Evolutionary conservation across 1,139 yeast genomes (phyloP).

Genomic region (Eremothecium gossypii): DNA sequence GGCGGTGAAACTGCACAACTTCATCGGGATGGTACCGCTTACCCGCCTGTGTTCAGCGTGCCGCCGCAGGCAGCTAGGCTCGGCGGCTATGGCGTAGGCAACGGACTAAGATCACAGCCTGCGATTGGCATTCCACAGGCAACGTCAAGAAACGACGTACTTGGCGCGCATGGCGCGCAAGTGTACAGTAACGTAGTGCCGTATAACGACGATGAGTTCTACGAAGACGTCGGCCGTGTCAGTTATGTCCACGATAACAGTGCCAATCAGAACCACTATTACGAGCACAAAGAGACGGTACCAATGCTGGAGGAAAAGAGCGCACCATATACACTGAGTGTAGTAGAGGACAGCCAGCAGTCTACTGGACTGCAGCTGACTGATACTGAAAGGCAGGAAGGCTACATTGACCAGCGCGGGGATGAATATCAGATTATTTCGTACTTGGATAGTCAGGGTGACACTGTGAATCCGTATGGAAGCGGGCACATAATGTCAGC

Average conservation of each 20-base stretch:
- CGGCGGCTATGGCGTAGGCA: too few relatives aligned
- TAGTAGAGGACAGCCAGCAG: too few relatives aligned
- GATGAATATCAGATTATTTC: conserved; percentile 31
- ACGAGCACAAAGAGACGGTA: conserved; percentile 14
- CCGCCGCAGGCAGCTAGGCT: too few relatives aligned
- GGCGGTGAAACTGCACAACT: too few relatives aligned
- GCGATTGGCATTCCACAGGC: too few relatives aligned
- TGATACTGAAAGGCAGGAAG: conserved; percentile 16
- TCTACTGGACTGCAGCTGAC: background rate
- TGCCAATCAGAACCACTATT: conserved; percentile 9
- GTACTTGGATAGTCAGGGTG: conserved; percentile 27
- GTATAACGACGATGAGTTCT: conserved; percentile 15
- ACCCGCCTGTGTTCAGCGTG: too few relatives aligned
- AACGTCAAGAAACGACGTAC: too few relatives aligned
- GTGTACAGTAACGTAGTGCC: too few relatives aligned
- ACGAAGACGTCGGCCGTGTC: conserved; percentile 4
- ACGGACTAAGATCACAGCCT: too few relatives aligned
- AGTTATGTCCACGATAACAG: background rate
- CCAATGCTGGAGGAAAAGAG: conserved; percentile 14
- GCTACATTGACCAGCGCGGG: conserved; percentile 27
- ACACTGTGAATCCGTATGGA: conserved; percentile 29
- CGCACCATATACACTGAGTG: conserved; percentile 5
- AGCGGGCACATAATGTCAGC: conserved; percentile 1
- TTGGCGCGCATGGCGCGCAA: too few relatives aligned
- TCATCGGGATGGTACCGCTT: too few relatives aligned